These are phyloP conservation scores for Penicillium sp. DNA, from an alignment of 2,329 filamentous ascomycete species.

Conservation along the genomic window DNA sequence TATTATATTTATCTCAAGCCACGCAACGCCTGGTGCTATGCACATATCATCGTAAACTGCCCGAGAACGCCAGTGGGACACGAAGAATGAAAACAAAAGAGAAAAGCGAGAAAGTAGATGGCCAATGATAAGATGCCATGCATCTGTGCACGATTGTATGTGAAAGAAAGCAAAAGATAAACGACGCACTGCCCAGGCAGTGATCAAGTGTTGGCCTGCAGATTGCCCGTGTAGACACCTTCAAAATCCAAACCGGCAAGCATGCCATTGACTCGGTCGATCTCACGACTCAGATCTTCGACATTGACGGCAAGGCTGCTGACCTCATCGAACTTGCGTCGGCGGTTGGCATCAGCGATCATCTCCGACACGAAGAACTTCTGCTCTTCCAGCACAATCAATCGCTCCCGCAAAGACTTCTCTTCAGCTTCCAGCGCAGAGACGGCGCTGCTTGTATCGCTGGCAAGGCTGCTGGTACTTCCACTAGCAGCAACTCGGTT, in stretches of 20 bases:
- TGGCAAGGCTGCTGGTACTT: slow-evolving; percentile 53
- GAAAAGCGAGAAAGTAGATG: slow-evolving; percentile 3
- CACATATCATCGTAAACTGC: slow-evolving; percentile 20
- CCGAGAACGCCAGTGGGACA: slow-evolving; percentile 16
- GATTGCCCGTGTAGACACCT: slow-evolving; percentile 45
- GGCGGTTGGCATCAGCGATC: slow-evolving; percentile 72
- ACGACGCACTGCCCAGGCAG: background rate
- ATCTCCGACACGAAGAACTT: slow-evolving; percentile 84
- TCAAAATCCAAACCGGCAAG: slow-evolving; percentile 66
- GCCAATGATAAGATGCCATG: slow-evolving; percentile 8
- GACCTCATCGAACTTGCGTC: slow-evolving; percentile 82
- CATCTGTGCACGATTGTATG: slow-evolving; percentile 4
- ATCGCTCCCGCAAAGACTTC: slow-evolving; percentile 71
- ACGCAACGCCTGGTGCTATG: slow-evolving; percentile 30
- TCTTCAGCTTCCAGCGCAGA: slow-evolving; percentile 77
- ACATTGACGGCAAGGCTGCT: slow-evolving; percentile 73
- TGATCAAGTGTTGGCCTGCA: slow-evolving; percentile 15
- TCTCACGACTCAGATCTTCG: slow-evolving; percentile 78
- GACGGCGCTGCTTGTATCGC: slow-evolving; percentile 55
- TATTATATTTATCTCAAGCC: slow-evolving; percentile 9
- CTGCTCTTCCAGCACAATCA: slow-evolving; percentile 87
- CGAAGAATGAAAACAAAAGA: slow-evolving; percentile 6
- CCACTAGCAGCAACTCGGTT: slow-evolving; percentile 49
- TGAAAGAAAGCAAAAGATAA: slow-evolving; percentile 6
- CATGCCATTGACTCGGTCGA: slow-evolving; percentile 63